A percentile compares a stretch with the other conserved stretches of the same genome.
Evolutionary conservation across 495 filamentous ascomycete species (phyloP).

Genomic region (Neurospora discreta): DNA sequence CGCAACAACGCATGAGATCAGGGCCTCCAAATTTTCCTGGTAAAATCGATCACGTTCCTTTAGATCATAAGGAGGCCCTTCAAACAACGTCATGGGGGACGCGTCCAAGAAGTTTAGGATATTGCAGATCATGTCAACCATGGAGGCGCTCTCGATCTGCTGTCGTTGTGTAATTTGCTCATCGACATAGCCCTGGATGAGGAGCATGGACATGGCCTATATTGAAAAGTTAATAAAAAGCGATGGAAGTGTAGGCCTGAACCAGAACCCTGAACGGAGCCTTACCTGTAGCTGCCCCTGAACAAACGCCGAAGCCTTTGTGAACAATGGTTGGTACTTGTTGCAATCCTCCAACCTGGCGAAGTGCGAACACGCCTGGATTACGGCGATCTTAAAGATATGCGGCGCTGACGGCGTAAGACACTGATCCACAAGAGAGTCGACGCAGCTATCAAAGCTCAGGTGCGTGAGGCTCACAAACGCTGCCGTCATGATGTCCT

Average conservation of each 20-base stretch:
- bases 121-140: slow-evolving; percentile 34
- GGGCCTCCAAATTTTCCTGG: slow-evolving; percentile 37
- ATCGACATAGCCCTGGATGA: slow-evolving; percentile 32
- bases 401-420: slow-evolving; percentile 43
- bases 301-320: slow-evolving; percentile 42
- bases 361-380: slow-evolving; percentile 46
- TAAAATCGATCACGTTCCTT: slow-evolving; percentile 33
- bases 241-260: background rate
- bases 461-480: slow-evolving; percentile 51
- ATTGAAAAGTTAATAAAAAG: slow-evolving; percentile 8
- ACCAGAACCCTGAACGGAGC: background rate
- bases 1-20: slow-evolving; percentile 40
- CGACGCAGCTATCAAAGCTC: slow-evolving; percentile 44
- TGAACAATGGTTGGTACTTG: slow-evolving; percentile 42
- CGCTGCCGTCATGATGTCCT: slow-evolving; percentile 51
- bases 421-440: slow-evolving; percentile 40
- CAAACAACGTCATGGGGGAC: slow-evolving; percentile 40
- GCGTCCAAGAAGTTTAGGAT: slow-evolving; percentile 43
- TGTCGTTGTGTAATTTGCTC: slow-evolving; percentile 29
- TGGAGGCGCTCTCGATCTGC: slow-evolving; percentile 24
- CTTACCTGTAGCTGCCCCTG: slow-evolving; percentile 42
- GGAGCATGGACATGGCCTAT: slow-evolving; percentile 28
- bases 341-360: slow-evolving; percentile 37
- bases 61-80: slow-evolving; percentile 24
- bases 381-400: slow-evolving; percentile 48